phyloP scores from a whole-genome alignment of 192 early-diverging fungal genomes.

The Coemansia nantahalensis region DNA sequence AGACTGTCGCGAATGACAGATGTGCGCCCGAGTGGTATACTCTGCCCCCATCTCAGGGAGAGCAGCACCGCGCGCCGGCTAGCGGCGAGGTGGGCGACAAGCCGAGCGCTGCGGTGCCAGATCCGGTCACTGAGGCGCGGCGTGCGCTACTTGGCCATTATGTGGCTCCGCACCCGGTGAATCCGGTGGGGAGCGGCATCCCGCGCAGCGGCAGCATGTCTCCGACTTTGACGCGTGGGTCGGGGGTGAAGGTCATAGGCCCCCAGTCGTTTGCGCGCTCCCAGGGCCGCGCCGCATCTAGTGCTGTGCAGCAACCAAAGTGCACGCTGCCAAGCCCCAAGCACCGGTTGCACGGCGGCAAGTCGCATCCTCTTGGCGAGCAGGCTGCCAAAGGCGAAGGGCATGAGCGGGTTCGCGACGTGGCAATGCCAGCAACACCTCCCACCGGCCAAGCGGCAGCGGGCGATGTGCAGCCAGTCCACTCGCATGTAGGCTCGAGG shows the following conservation, averaged over 20 bases:
- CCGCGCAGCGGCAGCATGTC: constrained; percentile 24
- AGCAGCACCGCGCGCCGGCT: background rate
- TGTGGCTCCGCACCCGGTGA: constrained; percentile 18
- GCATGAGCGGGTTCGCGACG: too few species aligned
- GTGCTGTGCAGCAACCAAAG: background rate
- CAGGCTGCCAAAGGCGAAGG: too few species aligned
- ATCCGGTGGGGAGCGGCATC: constrained; percentile 30
- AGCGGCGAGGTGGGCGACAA: too few species aligned
- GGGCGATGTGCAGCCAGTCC: too few species aligned
- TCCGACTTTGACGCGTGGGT: constrained; percentile 11
- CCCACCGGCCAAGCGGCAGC: too few species aligned
- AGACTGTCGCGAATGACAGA: background rate
- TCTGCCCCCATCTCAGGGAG: background rate
- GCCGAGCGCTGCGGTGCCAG: too few species aligned
- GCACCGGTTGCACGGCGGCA: too few species aligned
- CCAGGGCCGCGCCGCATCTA: constrained; percentile 7
- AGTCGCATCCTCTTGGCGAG: too few species aligned
- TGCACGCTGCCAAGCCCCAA: too few species aligned
- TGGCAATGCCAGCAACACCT: too few species aligned
- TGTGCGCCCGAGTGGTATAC: background rate
- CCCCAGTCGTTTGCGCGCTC: constrained; percentile 40
- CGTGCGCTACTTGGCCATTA: constrained; percentile 48
- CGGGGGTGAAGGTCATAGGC: constrained; percentile 41
- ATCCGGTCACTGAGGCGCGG: constrained; percentile 40
- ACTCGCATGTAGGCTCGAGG: too few species aligned